A percentile compares a stretch with the other conserved stretches of the same genome.
These are phyloP conservation scores for Sporothrix dimorphospora DNA, from an alignment of 2,329 filamentous ascomycete species.

Conservation along the genomic window DNA sequence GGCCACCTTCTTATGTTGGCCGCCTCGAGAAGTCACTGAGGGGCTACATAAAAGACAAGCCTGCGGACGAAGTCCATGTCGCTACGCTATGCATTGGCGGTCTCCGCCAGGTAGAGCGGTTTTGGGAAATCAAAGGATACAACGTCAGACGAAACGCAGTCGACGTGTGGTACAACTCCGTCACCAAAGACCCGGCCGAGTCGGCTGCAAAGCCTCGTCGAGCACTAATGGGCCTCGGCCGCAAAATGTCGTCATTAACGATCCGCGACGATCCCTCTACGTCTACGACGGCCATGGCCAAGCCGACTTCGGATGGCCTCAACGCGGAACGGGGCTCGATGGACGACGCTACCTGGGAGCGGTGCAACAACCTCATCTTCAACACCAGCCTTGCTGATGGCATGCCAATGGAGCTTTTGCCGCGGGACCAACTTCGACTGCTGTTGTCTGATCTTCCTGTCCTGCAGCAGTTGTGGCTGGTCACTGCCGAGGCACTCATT, in stretches of 20 bases:
- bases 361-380: conserved; percentile 53
- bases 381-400: conserved; percentile 62
- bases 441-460: conserved; percentile 60
- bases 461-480: conserved; percentile 64
- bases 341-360: conserved; percentile 34
- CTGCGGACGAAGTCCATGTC: conserved; percentile 64
- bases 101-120: conserved; percentile 62
- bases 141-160: conserved; percentile 62
- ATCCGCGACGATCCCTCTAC: conserved; percentile 40
- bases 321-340: conserved; percentile 31
- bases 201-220: conserved; percentile 54
- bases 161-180: conserved; percentile 60
- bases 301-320: neutral
- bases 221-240: conserved; percentile 56
- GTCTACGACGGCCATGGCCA: neutral
- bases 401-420: conserved; percentile 63
- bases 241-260: conserved; percentile 58
- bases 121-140: conserved; percentile 70
- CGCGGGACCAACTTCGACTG: conserved; percentile 53
- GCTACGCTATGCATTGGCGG: conserved; percentile 64
- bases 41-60: conserved; percentile 65
- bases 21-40: conserved; percentile 64
- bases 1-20: conserved; percentile 67
- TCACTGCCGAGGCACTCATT: conserved; percentile 65
- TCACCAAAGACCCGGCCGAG: conserved; percentile 52